A percentile compares a stretch with the other conserved stretches of the same genome.
Conservation (phyloP, 2,329 filamentous ascomycete genomes). For the Nemania sp. region DNA sequence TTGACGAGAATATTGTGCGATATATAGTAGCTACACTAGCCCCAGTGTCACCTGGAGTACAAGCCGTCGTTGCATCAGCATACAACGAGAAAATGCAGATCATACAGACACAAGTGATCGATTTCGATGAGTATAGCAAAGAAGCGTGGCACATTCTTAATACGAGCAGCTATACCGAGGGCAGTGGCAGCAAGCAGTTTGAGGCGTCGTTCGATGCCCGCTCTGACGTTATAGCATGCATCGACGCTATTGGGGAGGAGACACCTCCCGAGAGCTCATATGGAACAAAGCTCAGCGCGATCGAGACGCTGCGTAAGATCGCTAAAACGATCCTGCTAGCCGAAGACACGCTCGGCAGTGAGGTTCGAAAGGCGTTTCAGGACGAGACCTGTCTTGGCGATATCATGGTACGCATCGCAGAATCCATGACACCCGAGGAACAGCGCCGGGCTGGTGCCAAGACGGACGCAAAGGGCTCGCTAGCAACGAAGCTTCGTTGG, state of each 20-base stretch:
- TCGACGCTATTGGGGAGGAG: conserved; percentile 5
- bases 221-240: conserved; percentile 1
- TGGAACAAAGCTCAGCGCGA: conserved; percentile 24
- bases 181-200: conserved; percentile 7
- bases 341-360: conserved; percentile 14
- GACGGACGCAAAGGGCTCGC: conserved; percentile 8
- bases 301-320: conserved; percentile 26
- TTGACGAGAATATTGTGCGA: conserved; percentile 7
- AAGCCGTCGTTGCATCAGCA: conserved; percentile 4
- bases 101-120: background rate
- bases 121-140: conserved; percentile 20
- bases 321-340: conserved; percentile 19
- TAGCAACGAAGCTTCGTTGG: conserved; percentile 10
- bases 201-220: conserved; percentile 7
- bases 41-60: conserved; percentile 4
- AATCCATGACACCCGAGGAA: conserved; percentile 19
- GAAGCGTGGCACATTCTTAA: conserved; percentile 25
- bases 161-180: conserved; percentile 12
- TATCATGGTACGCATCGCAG: conserved; percentile 15
- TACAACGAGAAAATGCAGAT: conserved; percentile 4
- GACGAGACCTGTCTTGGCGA: background rate
- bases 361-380: conserved; percentile 16
- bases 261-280: conserved; percentile 8
- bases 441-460: conserved; percentile 14
- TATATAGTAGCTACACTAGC: conserved; percentile 12